Evolutionary conservation across 2,329 filamentous ascomycete species (phyloP), one percentile per base, ranked within the genome.

Genomic region (Ascochyta rabiei): DNA sequence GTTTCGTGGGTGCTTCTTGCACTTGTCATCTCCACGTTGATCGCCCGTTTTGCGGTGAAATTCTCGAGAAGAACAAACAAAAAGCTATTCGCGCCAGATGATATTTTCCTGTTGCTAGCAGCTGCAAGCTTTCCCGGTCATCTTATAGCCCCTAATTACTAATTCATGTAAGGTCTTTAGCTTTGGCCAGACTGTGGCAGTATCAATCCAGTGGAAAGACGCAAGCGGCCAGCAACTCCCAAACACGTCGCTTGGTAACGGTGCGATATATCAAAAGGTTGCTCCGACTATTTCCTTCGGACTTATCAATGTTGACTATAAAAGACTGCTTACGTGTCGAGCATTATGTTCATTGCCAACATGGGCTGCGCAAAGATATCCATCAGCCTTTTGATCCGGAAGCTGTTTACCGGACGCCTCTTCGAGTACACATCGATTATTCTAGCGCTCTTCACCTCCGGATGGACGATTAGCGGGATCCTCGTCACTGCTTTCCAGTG

Each of bases 301-400:
- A 9, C 12, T 1, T 26, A 26, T 4, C n/a, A 4, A 3, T 2
- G 37, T 53, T 67, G 43, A 65, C 41, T n/a, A 12, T 1, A 2
- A 5, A 33, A 72, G 69, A 42, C 68, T 30, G 61, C 68, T 28
- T 72, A 69, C 48, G 66, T 43, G 2, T 53, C 54, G 1, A 65
- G 53, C 34, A 69, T 71, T 33, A 53, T 70, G 15, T 70, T 68
- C 52, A 61, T 72, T 31, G 64, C 64, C 21, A 72, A 69, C 53
- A 63, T 72, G 61, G 69, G 69, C 28, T 69, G 63, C 46, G 55
- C 67, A 10, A 61, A 67, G 23, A 64, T 71, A 31, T 69, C 64
- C 9, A 40, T 70, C 5, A 67, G 62, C 21, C 34, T 69, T 8
- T 35, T 69, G 7, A 64, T 72, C 41, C 45, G 28, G 21, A 49